These are phyloP conservation scores for Amanita pseudoporphyria DNA, from an alignment of 768 basidiomycete genomes.

Conservation along the genomic window DNA sequence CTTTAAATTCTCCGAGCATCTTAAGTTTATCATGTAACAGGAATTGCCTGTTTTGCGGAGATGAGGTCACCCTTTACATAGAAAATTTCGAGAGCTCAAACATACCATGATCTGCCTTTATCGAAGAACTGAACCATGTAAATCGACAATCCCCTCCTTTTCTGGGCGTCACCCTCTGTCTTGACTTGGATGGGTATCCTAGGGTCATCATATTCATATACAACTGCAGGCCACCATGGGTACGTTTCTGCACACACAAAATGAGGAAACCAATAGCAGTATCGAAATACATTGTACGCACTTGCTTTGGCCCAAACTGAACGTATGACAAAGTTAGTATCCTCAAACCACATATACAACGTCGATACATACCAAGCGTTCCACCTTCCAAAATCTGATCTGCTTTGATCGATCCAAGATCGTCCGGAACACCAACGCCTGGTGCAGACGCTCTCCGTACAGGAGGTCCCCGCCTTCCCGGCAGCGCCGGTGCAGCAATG, in stretches of 20 bases:
- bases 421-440: constrained; percentile 15
- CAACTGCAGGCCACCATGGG: constrained; percentile 85
- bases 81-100: neutral
- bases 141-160: constrained; percentile 29
- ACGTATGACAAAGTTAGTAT: neutral
- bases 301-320: constrained; percentile 82
- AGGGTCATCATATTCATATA: constrained; percentile 53
- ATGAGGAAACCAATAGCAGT: neutral
- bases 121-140: constrained; percentile 81
- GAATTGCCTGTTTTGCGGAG: constrained; percentile 43
- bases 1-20: constrained; percentile 56
- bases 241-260: constrained; percentile 41
- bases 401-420: neutral
- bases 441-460: constrained; percentile 7
- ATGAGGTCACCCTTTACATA: neutral
- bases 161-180: constrained; percentile 18
- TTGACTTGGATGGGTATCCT: constrained; percentile 40
- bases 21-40: constrained; percentile 46
- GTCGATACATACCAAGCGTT: constrained; percentile 46
- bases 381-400: constrained; percentile 21
- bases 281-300: constrained; percentile 21
- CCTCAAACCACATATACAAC: constrained; percentile 1
- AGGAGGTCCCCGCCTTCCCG: constrained; percentile 1
- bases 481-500: neutral
- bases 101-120: constrained; percentile 52